Base-by-base conservation (phyloP, 129 eudicot genomes). In the Tagetes erecta region DNA sequence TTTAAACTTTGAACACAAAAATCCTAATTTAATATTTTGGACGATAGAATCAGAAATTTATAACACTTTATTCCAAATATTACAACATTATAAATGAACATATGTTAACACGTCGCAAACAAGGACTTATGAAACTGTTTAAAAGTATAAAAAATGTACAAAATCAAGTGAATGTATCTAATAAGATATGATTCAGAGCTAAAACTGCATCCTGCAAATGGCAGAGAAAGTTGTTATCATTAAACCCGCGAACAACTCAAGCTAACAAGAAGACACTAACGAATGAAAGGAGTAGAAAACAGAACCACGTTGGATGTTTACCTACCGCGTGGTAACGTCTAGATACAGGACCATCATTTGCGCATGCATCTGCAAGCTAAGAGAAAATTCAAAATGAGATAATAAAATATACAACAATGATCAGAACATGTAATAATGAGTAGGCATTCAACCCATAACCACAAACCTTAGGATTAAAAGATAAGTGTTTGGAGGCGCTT, bases 151-250 rank as follows among this genome's bases (percentile, higher is more conserved):
- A 20, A 51, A 6, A 51, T 1, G 27, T 51, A 51, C n/a, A 51
- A 14, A 12, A n/a, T 13, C 27, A 51, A 51, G 57, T 51, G n/a
- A 67, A 87, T 88, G 92, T 39, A 20, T 20, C 27, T 20, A 20
- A 20, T 20, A 20, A 20, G 27, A 20, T 20, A 20, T 20, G 27
- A 20, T 20, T 20, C 27, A 20, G 27, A 20, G 27, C 27, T 20
- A 89, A 81, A 63, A 90, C 86, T 50, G 92, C 96, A 33, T 85
- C 89, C 96, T 89, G 81, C 10, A 4, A 34, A 66, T 73, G 55
- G 70, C 50, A 55, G 37, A 49, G 64, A 46, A 45, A 35, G 9
- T 5, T 76, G 9, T 5, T 76, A 35, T 70, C 58, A 59, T 14
- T 51, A 36, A 71, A 27, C 64, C 49, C n/a, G 10, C 11, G 20